Percentiles rank a stretch among this genome's conserved stretches.
phyloP scores from a whole-genome alignment of 106 monocot genomes.

The Xerophyta viscosa region DNA sequence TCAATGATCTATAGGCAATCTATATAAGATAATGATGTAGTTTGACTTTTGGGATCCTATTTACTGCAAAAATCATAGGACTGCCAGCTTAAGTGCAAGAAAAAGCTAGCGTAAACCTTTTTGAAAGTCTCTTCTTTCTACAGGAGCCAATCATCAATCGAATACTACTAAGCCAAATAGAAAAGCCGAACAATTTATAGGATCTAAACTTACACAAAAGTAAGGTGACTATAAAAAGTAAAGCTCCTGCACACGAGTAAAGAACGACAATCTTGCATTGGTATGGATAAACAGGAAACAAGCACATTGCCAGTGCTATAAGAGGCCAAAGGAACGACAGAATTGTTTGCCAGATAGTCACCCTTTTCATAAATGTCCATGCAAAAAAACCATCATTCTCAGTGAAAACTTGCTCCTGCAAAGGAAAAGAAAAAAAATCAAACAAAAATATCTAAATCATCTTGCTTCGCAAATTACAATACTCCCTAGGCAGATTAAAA shows the following conservation, averaged over 20 bases:
- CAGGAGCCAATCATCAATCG: too few relatives aligned
- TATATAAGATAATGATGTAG: too few relatives aligned
- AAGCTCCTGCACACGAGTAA: constrained; percentile 86
- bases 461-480: too few relatives aligned
- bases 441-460: too few relatives aligned
- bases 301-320: constrained; percentile 81
- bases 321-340: constrained; percentile 97
- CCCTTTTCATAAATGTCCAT: constrained; percentile 93
- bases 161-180: not conserved
- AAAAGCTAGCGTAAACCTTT: too few relatives aligned
- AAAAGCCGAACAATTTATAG: not conserved
- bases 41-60: too few relatives aligned
- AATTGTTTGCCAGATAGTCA: constrained; percentile 86
- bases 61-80: too few relatives aligned
- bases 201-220: constrained; percentile 52
- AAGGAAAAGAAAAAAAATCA: not conserved
- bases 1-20: too few relatives aligned
- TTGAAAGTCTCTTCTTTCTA: too few relatives aligned
- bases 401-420: constrained; percentile 91
- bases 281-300: constrained; percentile 97
- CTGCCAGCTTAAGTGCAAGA: too few relatives aligned
- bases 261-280: constrained; percentile 97
- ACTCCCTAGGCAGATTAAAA: too few relatives aligned
- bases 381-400: constrained; percentile 96
- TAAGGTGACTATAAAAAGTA: constrained; percentile 66